Evolutionary conservation across 139 green algal genomes (phyloP).

Genomic region (Parachlorella kessleri): DNA sequence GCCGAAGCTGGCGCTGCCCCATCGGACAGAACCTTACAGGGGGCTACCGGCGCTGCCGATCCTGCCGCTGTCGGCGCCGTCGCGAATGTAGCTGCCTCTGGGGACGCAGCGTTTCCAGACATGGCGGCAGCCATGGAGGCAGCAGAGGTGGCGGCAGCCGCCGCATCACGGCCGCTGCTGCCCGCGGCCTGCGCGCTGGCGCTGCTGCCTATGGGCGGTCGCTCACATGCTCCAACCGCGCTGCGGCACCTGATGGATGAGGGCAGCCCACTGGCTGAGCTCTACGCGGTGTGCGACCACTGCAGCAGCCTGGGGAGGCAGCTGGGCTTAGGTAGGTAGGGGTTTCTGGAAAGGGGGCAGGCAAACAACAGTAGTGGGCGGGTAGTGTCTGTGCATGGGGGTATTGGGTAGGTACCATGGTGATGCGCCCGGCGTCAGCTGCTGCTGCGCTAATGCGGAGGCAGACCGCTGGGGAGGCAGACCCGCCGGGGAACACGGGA

Average conservation of each 20-base stretch:
- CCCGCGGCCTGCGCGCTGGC: constrained; percentile 62
- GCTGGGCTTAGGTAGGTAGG: constrained; percentile 3
- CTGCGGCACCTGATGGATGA: constrained; percentile 66
- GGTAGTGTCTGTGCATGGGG: too few species aligned
- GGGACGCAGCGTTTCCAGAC: neutral
- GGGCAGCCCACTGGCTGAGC: constrained; percentile 54
- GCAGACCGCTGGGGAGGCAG: too few species aligned
- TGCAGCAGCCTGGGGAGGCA: constrained; percentile 32
- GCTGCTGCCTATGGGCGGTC: constrained; percentile 51
- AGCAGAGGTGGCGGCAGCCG: neutral
- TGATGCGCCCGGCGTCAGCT: too few species aligned
- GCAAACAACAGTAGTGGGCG: too few species aligned
- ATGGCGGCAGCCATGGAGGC: neutral
- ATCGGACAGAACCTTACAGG: too few species aligned
- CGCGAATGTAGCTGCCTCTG: neutral
- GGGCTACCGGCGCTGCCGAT: too few species aligned
- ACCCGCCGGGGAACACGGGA: too few species aligned
- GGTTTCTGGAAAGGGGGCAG: too few species aligned
- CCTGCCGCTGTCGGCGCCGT: too few species aligned
- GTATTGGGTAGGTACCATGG: too few species aligned
- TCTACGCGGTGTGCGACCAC: constrained; percentile 59
- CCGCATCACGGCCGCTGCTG: constrained; percentile 28
- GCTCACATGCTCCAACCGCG: constrained; percentile 34
- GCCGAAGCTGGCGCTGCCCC: too few species aligned
- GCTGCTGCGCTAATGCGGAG: neutral